A percentile compares a stretch with the other conserved stretches of the same genome.
phyloP scores from a whole-genome alignment of 2,329 filamentous ascomycete species.

The Aspergillus sp. region DNA sequence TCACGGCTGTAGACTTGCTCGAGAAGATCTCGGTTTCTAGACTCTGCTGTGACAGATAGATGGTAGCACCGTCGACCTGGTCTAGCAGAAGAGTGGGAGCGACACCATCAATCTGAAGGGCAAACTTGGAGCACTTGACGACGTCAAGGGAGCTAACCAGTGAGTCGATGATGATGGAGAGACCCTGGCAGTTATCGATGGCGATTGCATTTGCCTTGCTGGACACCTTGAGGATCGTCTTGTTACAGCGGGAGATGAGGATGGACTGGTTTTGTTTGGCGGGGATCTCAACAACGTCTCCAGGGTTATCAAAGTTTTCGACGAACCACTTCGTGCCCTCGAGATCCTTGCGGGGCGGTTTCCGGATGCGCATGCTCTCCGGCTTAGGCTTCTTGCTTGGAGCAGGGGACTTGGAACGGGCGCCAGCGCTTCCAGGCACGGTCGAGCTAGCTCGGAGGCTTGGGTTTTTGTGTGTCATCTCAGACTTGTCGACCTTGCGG shows the following conservation, averaged over 20 bases:
- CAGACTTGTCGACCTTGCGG: slow-evolving; percentile 88
- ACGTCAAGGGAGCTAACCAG: slow-evolving; percentile 91
- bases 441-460: slow-evolving; percentile 74
- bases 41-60: slow-evolving; percentile 85
- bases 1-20: slow-evolving; percentile 85
- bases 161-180: slow-evolving; percentile 85
- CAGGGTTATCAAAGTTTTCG: slow-evolving; percentile 85
- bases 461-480: slow-evolving; percentile 99
- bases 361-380: slow-evolving; percentile 82
- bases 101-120: slow-evolving; percentile 84
- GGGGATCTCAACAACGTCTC: slow-evolving; percentile 77
- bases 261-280: slow-evolving; percentile 85
- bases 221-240: slow-evolving; percentile 83
- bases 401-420: slow-evolving; percentile 78
- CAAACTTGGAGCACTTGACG: slow-evolving; percentile 94
- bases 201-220: slow-evolving; percentile 98
- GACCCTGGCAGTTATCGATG: slow-evolving; percentile 83
- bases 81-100: slow-evolving; percentile 90
- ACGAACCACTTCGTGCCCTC: slow-evolving; percentile 94
- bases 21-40: slow-evolving; percentile 80
- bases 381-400: slow-evolving; percentile 88
- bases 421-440: slow-evolving; percentile 63
- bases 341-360: slow-evolving; percentile 76
- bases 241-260: slow-evolving; percentile 88
- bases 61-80: slow-evolving; percentile 84